Evolutionary conservation across 2,329 filamentous ascomycete genomes (phyloP).

Genomic region (Colletotrichum paranaense): DNA sequence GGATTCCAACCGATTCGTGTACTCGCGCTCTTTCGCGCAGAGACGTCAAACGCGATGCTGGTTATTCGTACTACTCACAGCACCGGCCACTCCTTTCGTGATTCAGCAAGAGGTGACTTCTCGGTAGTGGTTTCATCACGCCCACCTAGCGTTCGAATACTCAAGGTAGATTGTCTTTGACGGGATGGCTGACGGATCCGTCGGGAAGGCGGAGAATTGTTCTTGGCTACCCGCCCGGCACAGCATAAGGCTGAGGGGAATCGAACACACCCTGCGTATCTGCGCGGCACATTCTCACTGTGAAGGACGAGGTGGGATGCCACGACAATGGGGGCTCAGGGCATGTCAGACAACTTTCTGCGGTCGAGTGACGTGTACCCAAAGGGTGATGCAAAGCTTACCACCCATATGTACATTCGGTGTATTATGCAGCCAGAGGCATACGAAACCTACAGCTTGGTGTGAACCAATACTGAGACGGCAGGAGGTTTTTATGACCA

Average conservation of each 20-base stretch:
- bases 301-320: neutral
- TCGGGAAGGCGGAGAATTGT: neutral
- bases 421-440: neutral
- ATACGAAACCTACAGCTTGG: neutral
- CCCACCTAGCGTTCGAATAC: neutral
- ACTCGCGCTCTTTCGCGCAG: no score
- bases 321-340: neutral
- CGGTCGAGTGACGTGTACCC: neutral
- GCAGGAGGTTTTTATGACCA: neutral
- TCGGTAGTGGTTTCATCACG: neutral
- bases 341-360: neutral
- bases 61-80: no score
- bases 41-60: no score
- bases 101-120: neutral
- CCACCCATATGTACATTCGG: neutral
- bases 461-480: neutral
- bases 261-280: neutral
- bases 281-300: neutral
- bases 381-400: neutral
- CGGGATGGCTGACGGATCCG: neutral
- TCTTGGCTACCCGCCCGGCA: neutral
- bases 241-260: neutral
- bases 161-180: neutral
- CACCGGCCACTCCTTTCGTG: neutral
- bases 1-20: no score